Evolutionary conservation across 2,329 filamentous ascomycete genomes (phyloP).

Genomic region (Clarireedia paspali): DNA sequence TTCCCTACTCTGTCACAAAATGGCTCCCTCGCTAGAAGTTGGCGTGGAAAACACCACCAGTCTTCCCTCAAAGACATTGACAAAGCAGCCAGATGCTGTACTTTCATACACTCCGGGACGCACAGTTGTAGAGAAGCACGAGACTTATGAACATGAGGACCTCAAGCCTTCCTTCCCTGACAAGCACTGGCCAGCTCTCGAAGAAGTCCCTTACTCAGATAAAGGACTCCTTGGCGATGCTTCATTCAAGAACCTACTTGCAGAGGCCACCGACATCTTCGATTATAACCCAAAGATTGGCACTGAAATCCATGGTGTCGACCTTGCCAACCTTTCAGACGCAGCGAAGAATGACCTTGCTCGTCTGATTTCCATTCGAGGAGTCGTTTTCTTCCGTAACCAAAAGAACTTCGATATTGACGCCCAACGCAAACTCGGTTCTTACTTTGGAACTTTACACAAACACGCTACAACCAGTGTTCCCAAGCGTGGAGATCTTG

Average conservation of each 20-base stretch:
- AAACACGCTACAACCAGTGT: constrained; percentile 48
- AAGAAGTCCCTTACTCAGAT: constrained; percentile 42
- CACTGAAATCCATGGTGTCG: constrained; percentile 32
- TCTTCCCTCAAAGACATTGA: constrained; percentile 3
- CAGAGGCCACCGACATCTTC: constrained; percentile 44
- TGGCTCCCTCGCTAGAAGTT: constrained; percentile 18
- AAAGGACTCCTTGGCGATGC: constrained; percentile 47
- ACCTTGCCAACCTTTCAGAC: constrained; percentile 37
- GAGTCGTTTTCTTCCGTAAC: constrained; percentile 50
- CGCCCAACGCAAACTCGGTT: constrained; percentile 42
- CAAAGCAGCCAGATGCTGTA: neutral
- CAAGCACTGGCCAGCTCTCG: constrained; percentile 42
- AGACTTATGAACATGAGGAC: constrained; percentile 44
- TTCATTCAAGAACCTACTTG: constrained; percentile 44
- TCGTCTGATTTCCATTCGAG: constrained; percentile 42
- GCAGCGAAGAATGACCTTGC: constrained; percentile 44
- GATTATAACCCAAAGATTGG: constrained; percentile 41
- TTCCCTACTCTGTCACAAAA: neutral
- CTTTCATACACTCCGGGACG: constrained; percentile 35
- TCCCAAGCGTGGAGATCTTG: constrained; percentile 39
- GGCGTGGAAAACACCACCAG: constrained; percentile 6
- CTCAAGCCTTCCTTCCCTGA: constrained; percentile 45
- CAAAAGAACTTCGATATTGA: constrained; percentile 47
- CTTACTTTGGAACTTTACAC: constrained; percentile 45
- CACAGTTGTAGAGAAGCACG: constrained; percentile 36